These are phyloP conservation scores for Pelargonium fulgidum DNA, from an alignment of 441 rosid species.

Conservation along the genomic window DNA sequence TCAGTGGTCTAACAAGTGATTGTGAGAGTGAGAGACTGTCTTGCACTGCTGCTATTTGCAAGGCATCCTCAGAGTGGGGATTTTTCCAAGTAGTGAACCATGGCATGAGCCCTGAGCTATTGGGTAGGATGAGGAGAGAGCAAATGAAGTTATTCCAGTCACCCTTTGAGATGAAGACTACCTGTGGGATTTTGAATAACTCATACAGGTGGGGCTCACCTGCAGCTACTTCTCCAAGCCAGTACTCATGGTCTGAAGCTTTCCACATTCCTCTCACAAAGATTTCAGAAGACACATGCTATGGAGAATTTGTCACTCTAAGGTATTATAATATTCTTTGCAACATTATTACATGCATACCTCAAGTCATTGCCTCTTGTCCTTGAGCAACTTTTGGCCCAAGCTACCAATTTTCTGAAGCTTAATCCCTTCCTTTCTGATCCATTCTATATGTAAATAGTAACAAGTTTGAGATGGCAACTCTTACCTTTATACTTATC, in stretches of 20 bases:
- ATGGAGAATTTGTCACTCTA: slow-evolving; percentile 37
- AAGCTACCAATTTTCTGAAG: too few relatives aligned
- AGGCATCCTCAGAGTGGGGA: slow-evolving; percentile 59
- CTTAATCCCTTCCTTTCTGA: too few relatives aligned
- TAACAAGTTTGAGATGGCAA: not conserved
- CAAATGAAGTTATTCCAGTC: slow-evolving; percentile 38
- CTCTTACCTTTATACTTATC: not conserved
- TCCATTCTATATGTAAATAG: too few relatives aligned
- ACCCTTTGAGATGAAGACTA: slow-evolving; percentile 39
- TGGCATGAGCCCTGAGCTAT: slow-evolving; percentile 38
- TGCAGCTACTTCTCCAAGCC: slow-evolving; percentile 37
- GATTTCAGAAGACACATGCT: slow-evolving; percentile 39
- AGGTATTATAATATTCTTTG: slow-evolving; percentile 29
- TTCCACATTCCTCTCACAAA: slow-evolving; percentile 53
- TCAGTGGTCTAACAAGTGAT: slow-evolving; percentile 24
- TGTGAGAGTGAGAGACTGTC: slow-evolving; percentile 21
- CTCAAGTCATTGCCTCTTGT: not conserved
- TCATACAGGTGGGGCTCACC: slow-evolving; percentile 63
- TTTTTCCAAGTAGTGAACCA: slow-evolving; percentile 65
- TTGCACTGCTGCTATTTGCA: slow-evolving; percentile 35
- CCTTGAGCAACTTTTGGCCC: too few relatives aligned
- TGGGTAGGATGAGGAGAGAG: slow-evolving; percentile 42
- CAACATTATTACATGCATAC: not conserved
- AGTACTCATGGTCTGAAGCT: slow-evolving; percentile 68
- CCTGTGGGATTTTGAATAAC: slow-evolving; percentile 35